Percentiles rank a stretch among this genome's conserved stretches.
These are phyloP conservation scores for Epipyxis sp. DNA, from an alignment of 108 stramenopile species.

Conservation along the genomic window DNA sequence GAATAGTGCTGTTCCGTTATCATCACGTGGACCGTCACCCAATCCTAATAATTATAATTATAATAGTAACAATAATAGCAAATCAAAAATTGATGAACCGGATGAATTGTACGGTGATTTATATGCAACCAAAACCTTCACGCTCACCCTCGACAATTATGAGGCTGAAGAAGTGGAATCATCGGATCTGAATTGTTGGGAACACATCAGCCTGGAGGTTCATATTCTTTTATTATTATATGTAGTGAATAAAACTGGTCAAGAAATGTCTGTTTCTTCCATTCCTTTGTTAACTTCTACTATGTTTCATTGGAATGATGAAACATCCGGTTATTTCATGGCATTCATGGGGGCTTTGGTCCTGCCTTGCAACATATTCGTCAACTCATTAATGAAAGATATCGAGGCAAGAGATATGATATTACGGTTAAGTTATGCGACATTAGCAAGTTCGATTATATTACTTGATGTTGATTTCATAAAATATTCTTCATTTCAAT, in stretches of 20 bases:
- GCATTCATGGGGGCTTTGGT: constrained; percentile 10
- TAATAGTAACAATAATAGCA: no score
- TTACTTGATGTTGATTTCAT: not conserved
- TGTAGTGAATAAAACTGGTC: constrained; percentile 12
- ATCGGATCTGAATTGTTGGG: not conserved
- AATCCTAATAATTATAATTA: no score
- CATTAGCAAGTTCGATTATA: not conserved
- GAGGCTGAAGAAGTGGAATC: not conserved
- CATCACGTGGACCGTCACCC: no score
- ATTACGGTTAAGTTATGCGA: not conserved
- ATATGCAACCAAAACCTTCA: no score
- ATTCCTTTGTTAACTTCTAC: not conserved
- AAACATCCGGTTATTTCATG: constrained; percentile 4
- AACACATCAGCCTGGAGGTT: not conserved
- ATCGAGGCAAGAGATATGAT: not conserved
- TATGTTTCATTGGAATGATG: not conserved
- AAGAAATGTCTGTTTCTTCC: constrained; percentile 11
- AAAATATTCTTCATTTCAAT: constrained; percentile 18
- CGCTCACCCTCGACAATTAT: no score
- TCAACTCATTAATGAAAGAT: constrained; percentile 7
- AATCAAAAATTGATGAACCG: no score
- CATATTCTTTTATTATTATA: constrained; percentile 1
- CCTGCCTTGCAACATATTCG: not conserved
- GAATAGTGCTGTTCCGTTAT: no score
- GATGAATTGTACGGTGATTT: no score